phyloP scores from a whole-genome alignment of 805 yeast species.

The Wickerhamiella shivajii region DNA sequence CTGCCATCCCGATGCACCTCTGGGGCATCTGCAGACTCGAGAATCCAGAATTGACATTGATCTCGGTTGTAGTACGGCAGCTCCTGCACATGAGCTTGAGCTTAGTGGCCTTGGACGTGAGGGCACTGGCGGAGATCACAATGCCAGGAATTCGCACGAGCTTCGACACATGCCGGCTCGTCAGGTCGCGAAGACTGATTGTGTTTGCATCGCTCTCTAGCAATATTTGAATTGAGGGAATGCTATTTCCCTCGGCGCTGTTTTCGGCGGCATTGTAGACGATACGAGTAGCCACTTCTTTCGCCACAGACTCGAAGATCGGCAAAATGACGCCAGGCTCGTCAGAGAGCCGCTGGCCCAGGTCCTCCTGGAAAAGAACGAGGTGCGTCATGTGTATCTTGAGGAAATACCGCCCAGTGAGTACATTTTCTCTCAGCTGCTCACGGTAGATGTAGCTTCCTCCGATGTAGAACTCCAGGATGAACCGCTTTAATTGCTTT shows the following conservation, averaged over 20 bases:
- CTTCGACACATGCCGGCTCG: constrained; percentile 76
- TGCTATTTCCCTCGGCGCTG: constrained; percentile 15
- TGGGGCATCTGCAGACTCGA: constrained; percentile 57
- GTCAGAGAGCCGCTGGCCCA: constrained; percentile 69
- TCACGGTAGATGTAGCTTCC: constrained; percentile 73
- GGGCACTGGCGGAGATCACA: constrained; percentile 77
- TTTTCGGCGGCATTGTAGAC: constrained; percentile 15
- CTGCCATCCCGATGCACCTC: constrained; percentile 45
- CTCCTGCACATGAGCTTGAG: constrained; percentile 75
- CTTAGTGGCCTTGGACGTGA: constrained; percentile 72
- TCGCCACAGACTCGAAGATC: constrained; percentile 48
- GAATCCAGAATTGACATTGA: constrained; percentile 51
- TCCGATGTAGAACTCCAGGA: constrained; percentile 72
- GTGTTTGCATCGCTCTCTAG: constrained; percentile 58
- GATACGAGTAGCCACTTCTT: constrained; percentile 61
- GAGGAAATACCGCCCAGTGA: constrained; percentile 58
- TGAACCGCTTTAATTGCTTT: constrained; percentile 50
- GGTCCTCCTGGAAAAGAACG: constrained; percentile 75
- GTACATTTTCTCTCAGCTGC: constrained; percentile 73
- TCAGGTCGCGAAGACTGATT: constrained; percentile 64
- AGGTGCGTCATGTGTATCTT: constrained; percentile 72
- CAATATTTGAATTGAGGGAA: constrained; percentile 77
- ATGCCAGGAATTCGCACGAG: constrained; percentile 88
- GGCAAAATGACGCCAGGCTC: constrained; percentile 84
- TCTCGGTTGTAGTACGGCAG: constrained; percentile 65